Conservation (phyloP, 2,329 filamentous ascomycete species). For the Thielaviopsis musarum region DNA sequence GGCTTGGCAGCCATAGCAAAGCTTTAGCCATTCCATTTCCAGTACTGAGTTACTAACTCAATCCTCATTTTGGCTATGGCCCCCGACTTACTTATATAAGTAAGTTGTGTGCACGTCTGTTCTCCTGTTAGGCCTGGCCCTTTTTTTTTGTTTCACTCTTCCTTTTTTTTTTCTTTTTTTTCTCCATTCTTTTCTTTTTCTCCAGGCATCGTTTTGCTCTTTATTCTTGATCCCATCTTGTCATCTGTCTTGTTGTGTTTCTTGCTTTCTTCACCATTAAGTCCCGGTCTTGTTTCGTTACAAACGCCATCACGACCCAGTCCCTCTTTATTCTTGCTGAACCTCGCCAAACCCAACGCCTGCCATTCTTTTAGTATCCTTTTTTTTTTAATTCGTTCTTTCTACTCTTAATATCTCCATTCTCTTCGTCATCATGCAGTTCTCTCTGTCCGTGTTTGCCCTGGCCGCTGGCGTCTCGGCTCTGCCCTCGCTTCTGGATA, state of each 20-base stretch:
- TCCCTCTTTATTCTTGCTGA: not conserved
- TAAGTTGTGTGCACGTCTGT: not conserved
- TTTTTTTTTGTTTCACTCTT: not conserved
- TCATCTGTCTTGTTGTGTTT: not conserved
- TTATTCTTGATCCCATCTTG: not conserved
- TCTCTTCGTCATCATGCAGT: constrained; percentile 3
- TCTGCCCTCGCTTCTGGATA: constrained; percentile 1
- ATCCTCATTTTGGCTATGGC: not conserved
- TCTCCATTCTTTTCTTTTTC: not conserved
- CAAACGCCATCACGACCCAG: not conserved
- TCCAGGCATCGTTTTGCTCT: not conserved
- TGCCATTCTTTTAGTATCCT: not conserved
- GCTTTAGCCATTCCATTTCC: no score
- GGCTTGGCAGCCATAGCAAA: no score
- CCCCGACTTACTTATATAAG: not conserved
- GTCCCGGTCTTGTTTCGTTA: not conserved
- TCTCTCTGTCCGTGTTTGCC: constrained; percentile 1
- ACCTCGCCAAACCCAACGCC: not conserved
- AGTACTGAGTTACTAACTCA: no score
- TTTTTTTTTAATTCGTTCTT: not conserved
- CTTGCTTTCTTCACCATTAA: not conserved
- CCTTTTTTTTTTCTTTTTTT: not conserved
- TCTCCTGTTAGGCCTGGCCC: not conserved
- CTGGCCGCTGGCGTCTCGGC: constrained; percentile 2
- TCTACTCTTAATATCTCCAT: not conserved